Evolutionary conservation across 1,139 yeast species (phyloP).

Genomic region (Candida dubliniensis): DNA sequence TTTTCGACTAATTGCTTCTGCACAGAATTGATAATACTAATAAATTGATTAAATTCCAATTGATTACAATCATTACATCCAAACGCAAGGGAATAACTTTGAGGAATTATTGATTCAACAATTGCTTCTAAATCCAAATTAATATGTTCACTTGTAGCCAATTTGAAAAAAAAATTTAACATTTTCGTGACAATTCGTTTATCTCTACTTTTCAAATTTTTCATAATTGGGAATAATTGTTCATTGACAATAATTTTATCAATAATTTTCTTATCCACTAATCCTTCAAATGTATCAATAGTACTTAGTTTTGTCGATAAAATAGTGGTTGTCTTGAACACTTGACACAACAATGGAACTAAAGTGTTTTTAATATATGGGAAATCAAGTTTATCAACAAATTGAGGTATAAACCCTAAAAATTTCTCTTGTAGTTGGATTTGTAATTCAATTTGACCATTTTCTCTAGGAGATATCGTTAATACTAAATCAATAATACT

Average conservation of each 20-base stretch:
- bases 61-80: conserved; percentile 44
- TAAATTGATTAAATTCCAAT: conserved; percentile 34
- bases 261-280: conserved; percentile 59
- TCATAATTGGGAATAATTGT: conserved; percentile 72
- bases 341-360: conserved; percentile 68
- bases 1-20: conserved; percentile 29
- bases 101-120: conserved; percentile 41
- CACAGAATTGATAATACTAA: conserved; percentile 27
- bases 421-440: conserved; percentile 57
- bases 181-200: conserved; percentile 61
- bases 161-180: conserved; percentile 50
- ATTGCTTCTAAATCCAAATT: conserved; percentile 36
- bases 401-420: conserved; percentile 43
- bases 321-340: conserved; percentile 82
- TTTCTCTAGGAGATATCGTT: conserved; percentile 28
- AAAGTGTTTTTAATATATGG: conserved; percentile 71
- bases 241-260: conserved; percentile 76
- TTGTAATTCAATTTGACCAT: conserved; percentile 31
- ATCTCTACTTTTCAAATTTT: conserved; percentile 75
- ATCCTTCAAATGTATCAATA: conserved; percentile 58
- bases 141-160: conserved; percentile 41
- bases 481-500: conserved; percentile 29
- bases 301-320: conserved; percentile 74
- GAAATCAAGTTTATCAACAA: conserved; percentile 60
- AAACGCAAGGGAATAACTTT: conserved; percentile 38